Evolutionary conservation across 139 green algal genomes (phyloP), one percentile per base, ranked within the genome.

Genomic region (Chlorella sorokiniana): DNA sequence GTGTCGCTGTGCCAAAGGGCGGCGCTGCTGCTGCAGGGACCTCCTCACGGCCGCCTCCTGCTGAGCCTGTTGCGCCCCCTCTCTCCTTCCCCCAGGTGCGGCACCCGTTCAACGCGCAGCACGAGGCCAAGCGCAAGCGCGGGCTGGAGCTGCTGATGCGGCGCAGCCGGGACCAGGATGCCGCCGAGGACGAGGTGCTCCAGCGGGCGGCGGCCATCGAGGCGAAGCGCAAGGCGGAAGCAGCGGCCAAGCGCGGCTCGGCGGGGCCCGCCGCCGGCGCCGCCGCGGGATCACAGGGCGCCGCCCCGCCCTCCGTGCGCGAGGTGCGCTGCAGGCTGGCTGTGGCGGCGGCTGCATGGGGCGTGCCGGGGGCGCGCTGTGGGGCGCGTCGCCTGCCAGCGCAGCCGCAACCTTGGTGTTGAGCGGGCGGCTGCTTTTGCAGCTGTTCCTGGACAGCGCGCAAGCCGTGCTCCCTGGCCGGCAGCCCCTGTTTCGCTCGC

Each of bases 41-140:
- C 48, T 25, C 6, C 56, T 33, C 56, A 6, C 56, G 29, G 56
- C 11, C 56, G 6, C 56, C n/a, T 22, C 56, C 56, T 29, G 56
- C n/a, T 22, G 56, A 16, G 29, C 18, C 56, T n/a, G 56, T 31
- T 31, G 16, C 18, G 18, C 22, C 56, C 56, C 56, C n/a, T 65
- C 18, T 22, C 6, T n/a, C 56, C 18, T 22, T 31, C 5, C 63
- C 31, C 45, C 73, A 79, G 73, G 73, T 98, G 56, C 89, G 91
- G 67, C 73, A 91, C n/a, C 93, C 94, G 3, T 98, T 93, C 89
- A 92, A 93, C 82, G 78, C 84, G 10, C 68, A 87, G 68, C 83
- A 89, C 37, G 92, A 94, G 76, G 38, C 73, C 68, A 83, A 94
- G 29, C 85, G 94, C 37, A 95, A 94, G 78, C 75, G 61, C 20